Evolutionary conservation across 1,284 basidiomycete species (phyloP).

Genomic region (Trichosporon coremiiforme): DNA sequence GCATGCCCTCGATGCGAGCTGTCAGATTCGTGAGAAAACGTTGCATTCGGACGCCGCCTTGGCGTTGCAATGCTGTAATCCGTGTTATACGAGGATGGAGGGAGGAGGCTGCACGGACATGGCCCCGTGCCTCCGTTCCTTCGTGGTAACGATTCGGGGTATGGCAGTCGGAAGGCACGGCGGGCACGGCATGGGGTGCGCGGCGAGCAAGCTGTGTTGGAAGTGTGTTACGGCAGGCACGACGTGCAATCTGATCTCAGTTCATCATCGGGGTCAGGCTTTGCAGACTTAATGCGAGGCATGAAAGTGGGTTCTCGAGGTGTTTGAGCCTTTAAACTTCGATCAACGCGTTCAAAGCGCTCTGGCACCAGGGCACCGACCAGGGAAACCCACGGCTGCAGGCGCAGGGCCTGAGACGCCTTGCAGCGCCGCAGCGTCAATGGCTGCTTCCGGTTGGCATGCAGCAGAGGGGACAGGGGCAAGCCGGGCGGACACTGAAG

Average conservation of each 20-base stretch:
- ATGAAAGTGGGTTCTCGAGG: background rate
- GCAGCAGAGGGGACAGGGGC: background rate
- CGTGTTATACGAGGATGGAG: no score
- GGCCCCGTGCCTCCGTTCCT: background rate
- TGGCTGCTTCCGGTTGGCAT: background rate
- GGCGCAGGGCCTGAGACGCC: background rate
- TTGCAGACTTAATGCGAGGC: background rate
- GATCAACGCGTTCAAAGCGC: background rate
- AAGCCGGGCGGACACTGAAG: background rate
- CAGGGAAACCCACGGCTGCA: background rate
- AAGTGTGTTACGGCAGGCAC: background rate
- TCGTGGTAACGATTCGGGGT: background rate
- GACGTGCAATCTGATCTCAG: background rate
- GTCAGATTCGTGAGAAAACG: background rate
- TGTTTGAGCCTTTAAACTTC: slow-evolving; percentile 13
- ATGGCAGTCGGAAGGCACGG: background rate
- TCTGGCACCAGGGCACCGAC: background rate
- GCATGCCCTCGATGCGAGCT: background rate
- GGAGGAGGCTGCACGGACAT: background rate
- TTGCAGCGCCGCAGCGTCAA: no score
- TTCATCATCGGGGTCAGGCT: background rate
- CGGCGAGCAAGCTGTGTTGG: background rate
- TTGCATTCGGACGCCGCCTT: background rate
- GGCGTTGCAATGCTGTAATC: background rate
- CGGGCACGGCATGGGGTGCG: background rate